A percentile compares a stretch with the other conserved stretches of the same genome.
These are phyloP conservation scores for Eucalyptus regnans DNA, from an alignment of 345 rosid species.

Conservation along the genomic window DNA sequence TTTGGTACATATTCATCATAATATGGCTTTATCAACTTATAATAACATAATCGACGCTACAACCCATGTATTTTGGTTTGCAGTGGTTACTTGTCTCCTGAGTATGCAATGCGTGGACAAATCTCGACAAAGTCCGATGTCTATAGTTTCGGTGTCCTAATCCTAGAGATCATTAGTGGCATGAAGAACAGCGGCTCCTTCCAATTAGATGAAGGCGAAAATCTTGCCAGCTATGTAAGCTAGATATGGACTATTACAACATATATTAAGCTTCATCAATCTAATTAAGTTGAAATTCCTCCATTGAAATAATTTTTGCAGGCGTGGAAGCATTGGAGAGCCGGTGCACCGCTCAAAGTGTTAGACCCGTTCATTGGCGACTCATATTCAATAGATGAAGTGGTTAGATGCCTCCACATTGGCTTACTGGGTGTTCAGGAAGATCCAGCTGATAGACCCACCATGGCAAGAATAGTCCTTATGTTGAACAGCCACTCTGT, in stretches of 20 bases:
- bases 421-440: conserved; percentile 18
- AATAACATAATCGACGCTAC: too few relatives aligned
- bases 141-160: conserved; percentile 12
- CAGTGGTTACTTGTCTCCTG: conserved; percentile 42
- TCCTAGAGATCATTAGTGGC: conserved; percentile 23
- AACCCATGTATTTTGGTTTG: neutral
- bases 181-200: conserved; percentile 10
- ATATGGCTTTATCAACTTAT: neutral
- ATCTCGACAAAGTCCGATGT: conserved; percentile 25
- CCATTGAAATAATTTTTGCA: too few relatives aligned
- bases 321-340: conserved; percentile 13
- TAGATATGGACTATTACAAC: too few relatives aligned
- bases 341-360: neutral
- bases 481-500: too few relatives aligned
- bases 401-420: conserved; percentile 12
- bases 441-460: conserved; percentile 6
- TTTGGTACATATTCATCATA: too few relatives aligned
- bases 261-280: too few relatives aligned
- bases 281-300: too few relatives aligned
- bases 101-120: conserved; percentile 12
- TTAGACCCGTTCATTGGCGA: conserved; percentile 2
- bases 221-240: neutral
- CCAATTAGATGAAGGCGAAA: neutral
- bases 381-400: conserved; percentile 4
- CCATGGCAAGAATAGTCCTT: neutral